Evolutionary conservation across 345 rosid genomes (phyloP).

Genomic region (Eucalyptus cloeziana): DNA sequence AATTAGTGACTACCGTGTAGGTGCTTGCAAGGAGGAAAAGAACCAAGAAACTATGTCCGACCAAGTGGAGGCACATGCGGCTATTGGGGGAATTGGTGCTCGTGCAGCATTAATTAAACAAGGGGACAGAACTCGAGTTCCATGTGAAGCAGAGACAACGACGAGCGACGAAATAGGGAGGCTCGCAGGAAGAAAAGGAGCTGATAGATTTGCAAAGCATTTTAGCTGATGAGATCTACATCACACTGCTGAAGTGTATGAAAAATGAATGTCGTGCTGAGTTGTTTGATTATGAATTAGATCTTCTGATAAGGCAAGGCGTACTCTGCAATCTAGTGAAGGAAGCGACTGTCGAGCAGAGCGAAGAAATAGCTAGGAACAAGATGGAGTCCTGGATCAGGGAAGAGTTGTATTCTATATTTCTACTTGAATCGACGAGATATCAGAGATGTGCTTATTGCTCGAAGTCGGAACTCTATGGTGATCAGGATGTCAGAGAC

Average conservation of each 20-base stretch:
- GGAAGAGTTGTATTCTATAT: neutral
- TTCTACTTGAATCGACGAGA: neutral
- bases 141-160: neutral
- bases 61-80: neutral
- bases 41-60: neutral
- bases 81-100: neutral
- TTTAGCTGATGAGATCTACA: conserved; percentile 25
- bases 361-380: conserved; percentile 1
- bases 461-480: neutral
- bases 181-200: conserved; percentile 26
- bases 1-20: neutral
- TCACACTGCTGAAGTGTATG: conserved; percentile 19
- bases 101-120: neutral
- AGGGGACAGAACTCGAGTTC: neutral
- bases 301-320: conserved; percentile 8
- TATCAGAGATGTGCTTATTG: neutral
- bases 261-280: neutral
- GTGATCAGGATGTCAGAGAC: neutral
- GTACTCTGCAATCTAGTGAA: neutral
- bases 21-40: neutral
- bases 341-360: conserved; percentile 4
- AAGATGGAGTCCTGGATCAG: neutral
- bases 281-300: neutral
- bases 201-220: conserved; percentile 9
- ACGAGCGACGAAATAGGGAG: neutral